Base-by-base conservation (phyloP, 2,329 filamentous ascomycete genomes). In the Herpotrichia juniperi region DNA sequence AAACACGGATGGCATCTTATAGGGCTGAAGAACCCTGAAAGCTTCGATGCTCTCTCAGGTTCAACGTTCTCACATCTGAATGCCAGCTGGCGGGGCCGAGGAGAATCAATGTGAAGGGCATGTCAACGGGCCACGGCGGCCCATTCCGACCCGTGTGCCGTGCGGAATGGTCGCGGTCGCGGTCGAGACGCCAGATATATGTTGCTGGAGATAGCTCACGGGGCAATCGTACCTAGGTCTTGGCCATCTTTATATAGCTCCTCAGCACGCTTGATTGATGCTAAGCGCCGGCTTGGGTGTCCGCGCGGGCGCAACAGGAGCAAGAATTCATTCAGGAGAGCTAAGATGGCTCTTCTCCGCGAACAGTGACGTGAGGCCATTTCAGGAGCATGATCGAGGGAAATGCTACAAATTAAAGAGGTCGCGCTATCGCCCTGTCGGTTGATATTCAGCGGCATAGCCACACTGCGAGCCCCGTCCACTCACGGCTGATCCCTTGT, bases 221-320 rank as follows among this genome's bases (percentile, higher is more conserved):
- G 22, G 10, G 40, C 22, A 42, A 28, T 28, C 21, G 25, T 42
- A 17, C 39, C 39, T 28, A 16, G 44, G 34, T 46, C 56, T 61
- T 56, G 56, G 51, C 50, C 28, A 10, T 40, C 57, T 57, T 57
- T 61, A 55, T 61, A 57, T 61, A 59, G 56, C 50, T 48, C 26
- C 45, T 49, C 42, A 51, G 51, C 50, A 26, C 43, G 39, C 50
- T 40, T 56, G 32, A 24, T 21, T 16, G 32, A 25, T 48, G 31
- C 40, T 54, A 50, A 68, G 67, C 67, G 67, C 67, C 65, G 56
- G 66, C 59, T 45, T 60, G 57, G 56, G 59, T 40, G 37, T 16
- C 37, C 11, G 16, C 14, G 26, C 12, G 17, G 24, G 39, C 28
- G n/a, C 25, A 22, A 3, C n/a, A 14, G 37, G 9, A 25, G 19